Percentiles rank a stretch among this genome's conserved stretches.
These are phyloP conservation scores for Telfairia occidentalis DNA, from an alignment of 331 rosid genomes.

Conservation along the genomic window DNA sequence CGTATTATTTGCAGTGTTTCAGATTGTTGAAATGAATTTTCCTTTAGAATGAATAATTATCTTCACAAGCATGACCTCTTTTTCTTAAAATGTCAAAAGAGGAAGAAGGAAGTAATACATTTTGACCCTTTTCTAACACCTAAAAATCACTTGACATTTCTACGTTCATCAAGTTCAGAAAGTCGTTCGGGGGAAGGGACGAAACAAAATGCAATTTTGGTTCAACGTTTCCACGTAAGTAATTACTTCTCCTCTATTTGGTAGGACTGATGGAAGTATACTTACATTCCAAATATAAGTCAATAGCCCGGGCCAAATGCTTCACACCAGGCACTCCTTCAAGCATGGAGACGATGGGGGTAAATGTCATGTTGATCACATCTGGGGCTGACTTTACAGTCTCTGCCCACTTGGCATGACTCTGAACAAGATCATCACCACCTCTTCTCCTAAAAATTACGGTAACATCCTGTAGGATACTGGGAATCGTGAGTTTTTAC, in stretches of 20 bases:
- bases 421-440: conserved; percentile 99
- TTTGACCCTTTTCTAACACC: background rate
- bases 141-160: background rate
- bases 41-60: background rate
- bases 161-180: background rate
- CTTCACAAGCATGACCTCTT: background rate
- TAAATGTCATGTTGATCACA: conserved; percentile 88
- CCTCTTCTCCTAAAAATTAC: conserved; percentile 98
- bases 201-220: background rate
- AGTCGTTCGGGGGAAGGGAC: too few relatives aligned
- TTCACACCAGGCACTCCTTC: conserved; percentile 73
- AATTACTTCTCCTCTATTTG: too few relatives aligned
- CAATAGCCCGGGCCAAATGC: conserved; percentile 83
- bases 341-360: conserved; percentile 81
- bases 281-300: conserved; percentile 86
- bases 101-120: background rate
- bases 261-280: background rate
- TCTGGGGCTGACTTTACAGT: conserved; percentile 84
- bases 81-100: background rate
- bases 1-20: background rate
- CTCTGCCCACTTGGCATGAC: conserved; percentile 79
- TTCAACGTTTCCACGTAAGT: background rate
- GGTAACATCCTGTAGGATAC: conserved; percentile 72
- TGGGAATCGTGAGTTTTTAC: background rate
- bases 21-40: background rate